Conservation (phyloP, 78 protist genomes). For the Planoprotostelium fungivorum region DNA sequence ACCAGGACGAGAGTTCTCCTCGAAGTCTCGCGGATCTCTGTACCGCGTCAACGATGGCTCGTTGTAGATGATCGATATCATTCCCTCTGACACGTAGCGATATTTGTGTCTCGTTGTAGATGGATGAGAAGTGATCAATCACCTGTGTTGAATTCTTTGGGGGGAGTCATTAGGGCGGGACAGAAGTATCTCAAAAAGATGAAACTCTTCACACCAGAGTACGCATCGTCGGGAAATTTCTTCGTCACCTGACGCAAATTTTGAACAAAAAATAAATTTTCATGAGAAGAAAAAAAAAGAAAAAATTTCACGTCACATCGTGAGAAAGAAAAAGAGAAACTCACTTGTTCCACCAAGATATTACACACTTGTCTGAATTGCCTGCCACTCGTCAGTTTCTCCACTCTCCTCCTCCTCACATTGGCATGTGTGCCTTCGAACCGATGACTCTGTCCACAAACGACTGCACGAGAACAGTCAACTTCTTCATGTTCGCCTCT, state of each 20-base stretch:
- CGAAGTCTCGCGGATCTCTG: not conserved
- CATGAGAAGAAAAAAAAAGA: not conserved
- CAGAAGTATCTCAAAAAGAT: slow-evolving; percentile 74
- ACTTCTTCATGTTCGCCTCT: not conserved
- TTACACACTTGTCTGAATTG: not conserved
- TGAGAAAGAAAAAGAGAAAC: not conserved
- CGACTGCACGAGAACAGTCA: not conserved
- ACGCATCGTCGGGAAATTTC: slow-evolving; percentile 50
- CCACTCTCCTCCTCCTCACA: not conserved
- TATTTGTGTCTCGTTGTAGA: not conserved
- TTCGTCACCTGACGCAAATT: slow-evolving; percentile 12
- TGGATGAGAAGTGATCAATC: not conserved
- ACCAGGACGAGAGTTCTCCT: not conserved
- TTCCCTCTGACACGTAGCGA: too few species aligned
- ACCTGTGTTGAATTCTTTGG: not conserved
- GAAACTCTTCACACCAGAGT: slow-evolving; percentile 56
- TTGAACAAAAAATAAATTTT: not conserved
- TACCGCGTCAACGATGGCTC: too few species aligned
- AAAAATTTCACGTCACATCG: too few species aligned
- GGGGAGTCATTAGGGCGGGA: slow-evolving; percentile 76
- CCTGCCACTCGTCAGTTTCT: not conserved
- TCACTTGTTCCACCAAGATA: not conserved
- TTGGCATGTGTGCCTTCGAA: not conserved
- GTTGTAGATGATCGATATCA: too few species aligned
- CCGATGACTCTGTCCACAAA: not conserved